phyloP scores from a whole-genome alignment of 2,329 filamentous ascomycete species.

The Acarospora socialis region DNA sequence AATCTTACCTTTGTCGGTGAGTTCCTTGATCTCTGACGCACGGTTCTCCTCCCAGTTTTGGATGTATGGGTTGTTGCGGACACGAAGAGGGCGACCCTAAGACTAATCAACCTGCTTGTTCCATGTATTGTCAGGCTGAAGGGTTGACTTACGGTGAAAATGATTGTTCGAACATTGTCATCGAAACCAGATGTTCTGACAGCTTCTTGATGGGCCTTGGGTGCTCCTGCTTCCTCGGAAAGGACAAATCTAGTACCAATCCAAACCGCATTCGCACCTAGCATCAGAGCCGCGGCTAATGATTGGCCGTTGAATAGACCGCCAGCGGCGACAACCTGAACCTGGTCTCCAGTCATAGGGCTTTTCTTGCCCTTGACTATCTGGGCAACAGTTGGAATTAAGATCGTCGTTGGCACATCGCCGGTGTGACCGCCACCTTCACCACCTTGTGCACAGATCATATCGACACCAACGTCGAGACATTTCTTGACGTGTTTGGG shows the following conservation, averaged over 20 bases:
- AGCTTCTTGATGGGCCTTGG: conserved; percentile 87
- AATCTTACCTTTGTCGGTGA: conserved; percentile 77
- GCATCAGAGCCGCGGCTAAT: conserved; percentile 78
- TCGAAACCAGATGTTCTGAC: conserved; percentile 84
- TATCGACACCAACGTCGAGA: conserved; percentile 77
- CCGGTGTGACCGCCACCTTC: conserved; percentile 96
- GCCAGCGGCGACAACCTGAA: conserved; percentile 86
- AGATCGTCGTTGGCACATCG: conserved; percentile 76
- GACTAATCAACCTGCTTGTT: background rate
- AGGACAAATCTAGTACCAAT: conserved; percentile 94
- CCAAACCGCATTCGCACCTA: conserved; percentile 88
- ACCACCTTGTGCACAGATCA: conserved; percentile 96
- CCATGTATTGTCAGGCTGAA: conserved; percentile 4
- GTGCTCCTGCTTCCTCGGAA: conserved; percentile 83
- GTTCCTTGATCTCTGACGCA: conserved; percentile 74
- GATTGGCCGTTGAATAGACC: conserved; percentile 89
- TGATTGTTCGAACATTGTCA: conserved; percentile 92
- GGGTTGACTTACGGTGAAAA: conserved; percentile 56
- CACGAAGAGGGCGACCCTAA: conserved; percentile 72
- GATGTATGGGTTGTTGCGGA: conserved; percentile 89
- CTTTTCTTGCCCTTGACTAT: conserved; percentile 68
- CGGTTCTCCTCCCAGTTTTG: conserved; percentile 93
- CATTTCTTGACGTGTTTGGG: conserved; percentile 98
- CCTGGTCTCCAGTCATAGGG: conserved; percentile 70
- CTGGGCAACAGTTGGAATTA: conserved; percentile 85